Conservation (phyloP, 2,329 filamentous ascomycete genomes). For the Apiospora kogelbergensis region DNA sequence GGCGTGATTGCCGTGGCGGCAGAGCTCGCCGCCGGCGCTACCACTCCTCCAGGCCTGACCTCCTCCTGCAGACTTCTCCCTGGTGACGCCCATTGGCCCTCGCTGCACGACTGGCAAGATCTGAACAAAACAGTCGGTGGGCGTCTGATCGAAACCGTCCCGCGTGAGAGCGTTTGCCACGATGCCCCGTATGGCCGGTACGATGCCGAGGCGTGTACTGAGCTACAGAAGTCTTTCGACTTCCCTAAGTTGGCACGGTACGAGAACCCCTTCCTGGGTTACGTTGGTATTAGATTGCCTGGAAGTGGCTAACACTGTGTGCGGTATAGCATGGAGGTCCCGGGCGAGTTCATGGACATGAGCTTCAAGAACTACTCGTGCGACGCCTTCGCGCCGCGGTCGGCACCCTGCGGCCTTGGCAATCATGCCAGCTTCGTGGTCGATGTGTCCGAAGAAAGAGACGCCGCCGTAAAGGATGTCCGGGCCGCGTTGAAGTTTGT, state of each 20-base stretch:
- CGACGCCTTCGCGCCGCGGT: slow-evolving; percentile 14
- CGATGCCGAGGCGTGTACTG: slow-evolving; percentile 21
- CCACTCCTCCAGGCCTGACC: background rate
- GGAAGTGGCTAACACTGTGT: background rate
- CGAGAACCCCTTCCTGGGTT: background rate
- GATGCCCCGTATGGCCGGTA: background rate
- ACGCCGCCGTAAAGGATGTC: slow-evolving; percentile 9
- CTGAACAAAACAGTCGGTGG: slow-evolving; percentile 18
- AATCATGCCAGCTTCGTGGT: slow-evolving; percentile 12
- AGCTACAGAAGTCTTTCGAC: slow-evolving; percentile 23
- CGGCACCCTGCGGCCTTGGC: slow-evolving; percentile 13
- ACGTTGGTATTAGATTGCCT: background rate
- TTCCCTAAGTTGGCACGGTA: background rate
- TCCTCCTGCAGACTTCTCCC: background rate
- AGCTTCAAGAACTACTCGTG: slow-evolving; percentile 19
- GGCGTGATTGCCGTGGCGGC: background rate
- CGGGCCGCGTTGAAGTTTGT: slow-evolving; percentile 17
- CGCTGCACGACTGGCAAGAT: slow-evolving; percentile 4
- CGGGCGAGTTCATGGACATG: slow-evolving; percentile 15
- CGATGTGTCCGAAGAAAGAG: slow-evolving; percentile 13
- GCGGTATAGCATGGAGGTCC: slow-evolving; percentile 10
- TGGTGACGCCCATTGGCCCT: slow-evolving; percentile 11
- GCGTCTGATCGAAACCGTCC: slow-evolving; percentile 22
- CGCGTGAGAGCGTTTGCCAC: slow-evolving; percentile 25
- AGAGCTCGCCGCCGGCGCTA: background rate